Conservation (phyloP, 2,329 filamentous ascomycete species). For the Shiraia sp. region DNA sequence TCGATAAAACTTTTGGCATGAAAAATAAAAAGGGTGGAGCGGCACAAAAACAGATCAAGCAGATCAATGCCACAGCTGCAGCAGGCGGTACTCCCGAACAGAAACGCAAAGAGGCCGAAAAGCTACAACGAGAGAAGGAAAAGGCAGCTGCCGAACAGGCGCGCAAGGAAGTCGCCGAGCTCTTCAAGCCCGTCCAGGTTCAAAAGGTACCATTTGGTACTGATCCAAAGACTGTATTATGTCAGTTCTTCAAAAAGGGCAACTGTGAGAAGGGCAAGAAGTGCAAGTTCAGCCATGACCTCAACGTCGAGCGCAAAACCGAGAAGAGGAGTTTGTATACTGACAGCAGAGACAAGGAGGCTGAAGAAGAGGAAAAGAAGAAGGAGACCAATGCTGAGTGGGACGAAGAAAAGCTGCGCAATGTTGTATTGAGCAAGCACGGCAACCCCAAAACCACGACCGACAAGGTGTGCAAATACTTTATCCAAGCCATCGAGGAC, state of each 20-base stretch:
- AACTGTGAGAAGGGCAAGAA: slow-evolving; percentile 91
- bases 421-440: slow-evolving; percentile 93
- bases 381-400: slow-evolving; percentile 92
- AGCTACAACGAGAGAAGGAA: slow-evolving; percentile 73
- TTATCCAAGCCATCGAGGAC: slow-evolving; percentile 96
- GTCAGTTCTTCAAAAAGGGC: slow-evolving; percentile 96
- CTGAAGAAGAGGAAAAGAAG: slow-evolving; percentile 77
- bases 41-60: slow-evolving; percentile 88
- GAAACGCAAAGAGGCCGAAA: slow-evolving; percentile 75
- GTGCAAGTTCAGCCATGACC: slow-evolving; percentile 97
- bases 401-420: slow-evolving; percentile 94
- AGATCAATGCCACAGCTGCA: slow-evolving; percentile 70
- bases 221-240: slow-evolving; percentile 95
- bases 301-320: slow-evolving; percentile 84
- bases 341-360: slow-evolving; percentile 74
- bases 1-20: slow-evolving; percentile 99
- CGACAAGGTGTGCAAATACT: slow-evolving; percentile 99
- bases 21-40: slow-evolving; percentile 98
- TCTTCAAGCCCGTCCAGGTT: slow-evolving; percentile 91
- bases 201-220: slow-evolving; percentile 98
- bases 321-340: slow-evolving; percentile 92
- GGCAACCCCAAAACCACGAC: slow-evolving; percentile 94
- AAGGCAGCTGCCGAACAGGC: slow-evolving; percentile 89
- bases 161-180: slow-evolving; percentile 74
- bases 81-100: slow-evolving; percentile 74